A percentile compares a stretch with the other conserved stretches of the same genome.
These are phyloP conservation scores for Zygosaccharomyces sapae DNA, from an alignment of 1,139 yeast genomes.

Conservation along the genomic window DNA sequence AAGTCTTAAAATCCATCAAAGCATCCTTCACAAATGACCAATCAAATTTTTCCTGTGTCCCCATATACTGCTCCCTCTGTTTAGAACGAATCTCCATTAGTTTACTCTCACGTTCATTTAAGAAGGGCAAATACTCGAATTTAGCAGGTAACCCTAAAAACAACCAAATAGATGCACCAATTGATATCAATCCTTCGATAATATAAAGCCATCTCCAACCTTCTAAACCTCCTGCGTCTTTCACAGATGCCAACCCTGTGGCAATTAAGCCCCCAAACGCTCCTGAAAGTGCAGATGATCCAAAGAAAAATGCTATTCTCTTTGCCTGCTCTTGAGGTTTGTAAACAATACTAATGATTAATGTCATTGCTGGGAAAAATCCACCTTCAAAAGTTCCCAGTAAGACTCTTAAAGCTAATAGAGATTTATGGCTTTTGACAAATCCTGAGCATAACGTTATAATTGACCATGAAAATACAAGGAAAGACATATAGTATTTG, in stretches of 20 bases:
- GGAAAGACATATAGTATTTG: constrained; percentile 23
- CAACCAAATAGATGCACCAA: constrained; percentile 34
- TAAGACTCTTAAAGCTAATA: constrained; percentile 42
- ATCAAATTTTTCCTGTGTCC: constrained; percentile 30
- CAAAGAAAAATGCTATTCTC: constrained; percentile 40
- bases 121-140: constrained; percentile 42
- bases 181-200: constrained; percentile 40
- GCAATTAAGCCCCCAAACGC: constrained; percentile 43
- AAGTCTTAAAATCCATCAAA: constrained; percentile 37
- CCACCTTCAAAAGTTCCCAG: constrained; percentile 53
- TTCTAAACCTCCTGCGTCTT: constrained; percentile 34
- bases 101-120: constrained; percentile 40
- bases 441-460: constrained; percentile 46
- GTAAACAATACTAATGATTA: constrained; percentile 38
- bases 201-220: constrained; percentile 41
- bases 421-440: constrained; percentile 41
- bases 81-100: constrained; percentile 29
- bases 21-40: constrained; percentile 36
- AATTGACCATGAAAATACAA: constrained; percentile 48
- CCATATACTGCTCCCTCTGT: constrained; percentile 35
- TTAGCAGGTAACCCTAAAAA: constrained; percentile 42
- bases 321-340: constrained; percentile 38
- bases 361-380: constrained; percentile 42
- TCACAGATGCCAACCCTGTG: constrained; percentile 31
- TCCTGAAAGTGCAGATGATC: constrained; percentile 36